These are phyloP conservation scores for Quercus lobata DNA, from an alignment of 331 rosid species.

Conservation along the genomic window DNA sequence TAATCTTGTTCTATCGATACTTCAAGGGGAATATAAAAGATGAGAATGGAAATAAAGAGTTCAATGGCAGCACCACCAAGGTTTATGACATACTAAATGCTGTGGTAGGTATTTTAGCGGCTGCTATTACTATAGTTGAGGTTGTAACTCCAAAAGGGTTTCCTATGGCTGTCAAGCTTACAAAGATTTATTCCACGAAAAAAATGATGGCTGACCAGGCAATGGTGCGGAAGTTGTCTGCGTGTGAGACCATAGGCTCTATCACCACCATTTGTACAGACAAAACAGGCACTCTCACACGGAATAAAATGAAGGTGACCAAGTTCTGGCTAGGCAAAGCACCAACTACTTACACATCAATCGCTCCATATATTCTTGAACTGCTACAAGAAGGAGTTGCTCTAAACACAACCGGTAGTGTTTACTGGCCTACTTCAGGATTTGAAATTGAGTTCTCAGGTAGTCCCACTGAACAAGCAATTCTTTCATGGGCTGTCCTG, in stretches of 20 bases:
- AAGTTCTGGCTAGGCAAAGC: slow-evolving; percentile 7
- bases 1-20: slow-evolving; percentile 5
- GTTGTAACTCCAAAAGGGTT: not conserved
- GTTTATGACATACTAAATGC: not conserved
- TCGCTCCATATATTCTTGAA: not conserved
- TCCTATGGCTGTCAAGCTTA: not conserved
- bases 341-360: not conserved
- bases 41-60: not conserved
- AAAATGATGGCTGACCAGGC: slow-evolving; percentile 1
- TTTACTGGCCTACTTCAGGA: not conserved
- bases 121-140: not conserved
- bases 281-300: not conserved
- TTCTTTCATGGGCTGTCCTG: slow-evolving; percentile 34
- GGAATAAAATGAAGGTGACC: slow-evolving; percentile 4
- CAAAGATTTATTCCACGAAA: not conserved
- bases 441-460: slow-evolving; percentile 30
- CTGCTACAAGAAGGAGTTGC: slow-evolving; percentile 35
- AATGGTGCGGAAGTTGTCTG: not conserved
- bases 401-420: slow-evolving; percentile 29
- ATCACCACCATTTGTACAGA: not conserved
- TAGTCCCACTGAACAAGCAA: slow-evolving; percentile 42
- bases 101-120: not conserved
- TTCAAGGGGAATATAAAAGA: slow-evolving; percentile 11
- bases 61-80: not conserved
- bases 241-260: slow-evolving; percentile 2